A percentile compares a stretch with the other conserved stretches of the same genome.
phyloP scores from a whole-genome alignment of 805 yeast species.

The Nakazawaea ambrosiae region DNA sequence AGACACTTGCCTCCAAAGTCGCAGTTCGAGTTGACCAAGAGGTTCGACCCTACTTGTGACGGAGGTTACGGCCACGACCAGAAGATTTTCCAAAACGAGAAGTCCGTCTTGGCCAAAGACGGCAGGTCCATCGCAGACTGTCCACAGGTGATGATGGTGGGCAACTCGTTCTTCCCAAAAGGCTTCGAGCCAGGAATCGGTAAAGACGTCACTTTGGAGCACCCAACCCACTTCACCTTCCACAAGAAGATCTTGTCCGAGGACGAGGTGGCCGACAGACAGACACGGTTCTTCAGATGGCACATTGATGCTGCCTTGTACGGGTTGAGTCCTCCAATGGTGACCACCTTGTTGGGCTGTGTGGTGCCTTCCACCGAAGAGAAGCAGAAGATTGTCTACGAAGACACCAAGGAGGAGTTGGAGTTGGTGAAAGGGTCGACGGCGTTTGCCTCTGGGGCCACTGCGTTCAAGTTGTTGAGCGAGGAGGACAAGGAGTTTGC shows the following conservation, averaged over 20 bases:
- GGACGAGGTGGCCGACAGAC: slow-evolving; percentile 54
- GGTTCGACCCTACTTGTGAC: slow-evolving; percentile 67
- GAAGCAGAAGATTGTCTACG: slow-evolving; percentile 60
- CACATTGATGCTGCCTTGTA: slow-evolving; percentile 89
- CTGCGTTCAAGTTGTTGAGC: slow-evolving; percentile 60
- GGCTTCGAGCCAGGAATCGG: slow-evolving; percentile 34
- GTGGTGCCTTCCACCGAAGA: slow-evolving; percentile 67
- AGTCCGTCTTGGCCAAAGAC: slow-evolving; percentile 71
- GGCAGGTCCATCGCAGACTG: slow-evolving; percentile 73
- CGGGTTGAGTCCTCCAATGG: slow-evolving; percentile 79
- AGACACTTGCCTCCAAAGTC: slow-evolving; percentile 62
- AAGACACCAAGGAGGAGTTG: slow-evolving; percentile 53
- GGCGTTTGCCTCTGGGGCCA: slow-evolving; percentile 80
- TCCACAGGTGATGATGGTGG: slow-evolving; percentile 88
- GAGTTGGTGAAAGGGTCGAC: slow-evolving; percentile 81
- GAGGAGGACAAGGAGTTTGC: slow-evolving; percentile 72
- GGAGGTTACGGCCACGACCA: slow-evolving; percentile 78
- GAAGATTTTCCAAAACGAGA: slow-evolving; percentile 59
- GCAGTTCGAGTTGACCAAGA: slow-evolving; percentile 68
- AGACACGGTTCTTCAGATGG: slow-evolving; percentile 88
- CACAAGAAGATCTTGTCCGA: slow-evolving; percentile 60
- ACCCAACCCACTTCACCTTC: slow-evolving; percentile 79
- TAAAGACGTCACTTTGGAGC: slow-evolving; percentile 56
- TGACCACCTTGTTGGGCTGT: slow-evolving; percentile 78
- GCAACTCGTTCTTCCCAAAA: slow-evolving; percentile 67